These are phyloP conservation scores for Knoxia roxburghii DNA, from an alignment of 257 asterid genomes.

Conservation along the genomic window DNA sequence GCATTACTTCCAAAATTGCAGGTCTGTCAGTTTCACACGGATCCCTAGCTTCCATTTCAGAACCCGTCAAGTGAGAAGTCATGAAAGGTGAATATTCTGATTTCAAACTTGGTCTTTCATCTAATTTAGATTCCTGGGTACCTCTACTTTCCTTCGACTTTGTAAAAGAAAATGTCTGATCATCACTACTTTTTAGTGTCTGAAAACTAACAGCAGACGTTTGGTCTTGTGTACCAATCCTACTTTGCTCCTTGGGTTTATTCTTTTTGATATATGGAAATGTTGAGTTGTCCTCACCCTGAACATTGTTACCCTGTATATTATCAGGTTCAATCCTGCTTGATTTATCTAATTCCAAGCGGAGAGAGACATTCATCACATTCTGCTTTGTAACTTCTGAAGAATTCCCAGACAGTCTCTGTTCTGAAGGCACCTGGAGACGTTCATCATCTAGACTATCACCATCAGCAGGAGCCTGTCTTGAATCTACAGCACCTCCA, in stretches of 20 bases:
- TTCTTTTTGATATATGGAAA: constrained; percentile 23
- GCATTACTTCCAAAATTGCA: constrained; percentile 36
- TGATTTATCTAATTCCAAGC: constrained; percentile 22
- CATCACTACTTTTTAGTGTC: constrained; percentile 28
- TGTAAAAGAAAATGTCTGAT: constrained; percentile 18
- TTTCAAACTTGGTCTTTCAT: constrained; percentile 14
- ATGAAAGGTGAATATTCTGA: constrained; percentile 18
- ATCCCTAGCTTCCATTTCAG: constrained; percentile 17
- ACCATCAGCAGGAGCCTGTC: constrained; percentile 32
- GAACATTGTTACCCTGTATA: constrained; percentile 24
- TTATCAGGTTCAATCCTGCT: constrained; percentile 23
- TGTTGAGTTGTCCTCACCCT: constrained; percentile 21
- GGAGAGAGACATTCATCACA: constrained; percentile 20
- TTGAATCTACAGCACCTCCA: constrained; percentile 35
- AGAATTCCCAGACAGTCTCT: constrained; percentile 26
- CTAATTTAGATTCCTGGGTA: constrained; percentile 11
- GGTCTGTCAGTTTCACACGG: constrained; percentile 17
- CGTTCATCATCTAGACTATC: constrained; percentile 42
- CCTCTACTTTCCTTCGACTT: constrained; percentile 24
- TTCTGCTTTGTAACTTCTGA: constrained; percentile 25
- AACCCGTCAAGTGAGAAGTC: constrained; percentile 15
- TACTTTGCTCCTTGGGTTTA: constrained; percentile 26
- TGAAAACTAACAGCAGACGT: constrained; percentile 26
- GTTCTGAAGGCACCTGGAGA: constrained; percentile 21
- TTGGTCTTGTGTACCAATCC: constrained; percentile 23